Evolutionary conservation across 1,284 basidiomycete genomes (phyloP), one percentile per base, ranked within the genome.

Genomic region (Ceratobasidium sp.): DNA sequence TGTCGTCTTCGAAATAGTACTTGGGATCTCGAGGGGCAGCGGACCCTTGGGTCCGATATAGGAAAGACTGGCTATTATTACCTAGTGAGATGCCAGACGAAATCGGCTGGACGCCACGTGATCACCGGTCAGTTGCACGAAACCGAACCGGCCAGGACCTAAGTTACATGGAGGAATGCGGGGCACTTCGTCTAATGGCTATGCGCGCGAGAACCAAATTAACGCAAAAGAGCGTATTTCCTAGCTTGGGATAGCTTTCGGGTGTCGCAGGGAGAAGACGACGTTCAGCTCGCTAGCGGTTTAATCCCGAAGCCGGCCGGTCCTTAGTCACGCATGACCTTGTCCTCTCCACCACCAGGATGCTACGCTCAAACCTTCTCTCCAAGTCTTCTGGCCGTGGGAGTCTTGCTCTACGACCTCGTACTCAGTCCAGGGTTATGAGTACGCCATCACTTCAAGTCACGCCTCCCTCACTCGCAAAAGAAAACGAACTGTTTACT

Each of bases 291-390:
- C 18, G 16, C 32, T 3, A 18, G 5, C n/a, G 6, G n/a, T 21
- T 57, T 57, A 36, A 60, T 60, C 58, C 58, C 58, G 58, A 36
- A 45, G 23, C 39, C 39, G 41, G 39, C 39, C 58, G 58, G 39
- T 60, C 18, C 36, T 26, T 45, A 43, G 39, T 60, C 39, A 43
- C 30, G n/a, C 9, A 16, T 6, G 30, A 2, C 41, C 39, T 45
- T 9, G 48, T 14, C 53, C 41, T 34, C 5, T 57, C 65, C n/a
- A 57, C 41, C 65, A 69, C 53, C 50, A 39, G 32, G 8, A 69
- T 69, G 65, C 65, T 69, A 18, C 65, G 65, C 65, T 57, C 65
- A 30, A 69, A 34, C 36, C 39, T 69, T 4, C 50, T 69, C 12
- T 53, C 34, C 14, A 69, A 57, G 1, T 57, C 65, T 57, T 58